Conservation (phyloP, 345 rosid genomes). For the Mallotus nudiflorus region DNA sequence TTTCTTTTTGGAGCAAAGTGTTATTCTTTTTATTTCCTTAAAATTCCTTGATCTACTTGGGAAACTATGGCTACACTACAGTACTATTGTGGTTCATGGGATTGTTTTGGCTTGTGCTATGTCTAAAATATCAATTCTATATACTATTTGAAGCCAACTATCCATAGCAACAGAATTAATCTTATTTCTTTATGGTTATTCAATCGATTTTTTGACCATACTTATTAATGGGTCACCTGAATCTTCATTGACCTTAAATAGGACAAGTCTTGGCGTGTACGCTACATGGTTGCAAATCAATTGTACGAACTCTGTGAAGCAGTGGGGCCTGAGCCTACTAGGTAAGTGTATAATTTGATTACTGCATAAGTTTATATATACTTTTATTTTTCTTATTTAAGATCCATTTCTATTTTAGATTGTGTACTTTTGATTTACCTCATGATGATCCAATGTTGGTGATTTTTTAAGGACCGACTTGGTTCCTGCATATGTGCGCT, state of each 20-base stretch:
- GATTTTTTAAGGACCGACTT: slow-evolving; percentile 55
- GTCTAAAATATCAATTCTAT: too few relatives aligned
- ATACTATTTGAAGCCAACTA: too few relatives aligned
- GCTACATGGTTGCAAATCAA: slow-evolving; percentile 96
- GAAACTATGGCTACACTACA: too few relatives aligned
- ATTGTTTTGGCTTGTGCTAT: too few relatives aligned
- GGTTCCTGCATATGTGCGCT: slow-evolving; percentile 91
- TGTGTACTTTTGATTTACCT: background rate
- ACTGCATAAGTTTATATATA: background rate
- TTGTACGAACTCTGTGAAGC: slow-evolving; percentile 97
- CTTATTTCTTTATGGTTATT: background rate
- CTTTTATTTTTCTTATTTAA: slow-evolving; percentile 2
- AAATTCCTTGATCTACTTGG: too few relatives aligned
- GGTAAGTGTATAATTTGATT: slow-evolving; percentile 39
- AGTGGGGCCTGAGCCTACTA: slow-evolving; percentile 89
- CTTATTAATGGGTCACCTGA: background rate
- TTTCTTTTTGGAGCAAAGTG: too few relatives aligned
- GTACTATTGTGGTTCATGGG: too few relatives aligned
- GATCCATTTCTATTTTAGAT: background rate
- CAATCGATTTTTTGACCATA: background rate
- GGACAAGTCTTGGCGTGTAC: slow-evolving; percentile 99
- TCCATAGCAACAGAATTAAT: too few relatives aligned
- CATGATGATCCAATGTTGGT: background rate
- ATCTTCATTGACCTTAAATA: slow-evolving; percentile 12
- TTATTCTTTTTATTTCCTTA: background rate